Evolutionary conservation across 495 filamentous ascomycete genomes (phyloP).

Genomic region (Platismatia glauca): DNA sequence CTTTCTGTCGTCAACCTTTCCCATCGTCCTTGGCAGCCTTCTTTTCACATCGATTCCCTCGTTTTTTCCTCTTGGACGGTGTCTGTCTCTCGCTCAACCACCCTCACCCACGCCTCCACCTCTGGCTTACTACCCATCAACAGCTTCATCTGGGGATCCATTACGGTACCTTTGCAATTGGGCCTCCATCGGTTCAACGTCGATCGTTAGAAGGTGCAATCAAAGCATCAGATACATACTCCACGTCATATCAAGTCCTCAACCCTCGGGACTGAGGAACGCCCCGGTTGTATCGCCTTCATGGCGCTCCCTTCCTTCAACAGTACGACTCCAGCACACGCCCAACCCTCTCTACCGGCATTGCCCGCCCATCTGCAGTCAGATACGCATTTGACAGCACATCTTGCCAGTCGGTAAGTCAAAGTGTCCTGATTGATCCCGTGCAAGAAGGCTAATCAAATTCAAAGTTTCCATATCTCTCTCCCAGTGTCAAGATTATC

Average conservation of each 20-base stretch:
- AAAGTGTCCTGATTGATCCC: background rate
- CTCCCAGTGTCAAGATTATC: conserved; percentile 80
- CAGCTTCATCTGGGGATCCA: background rate
- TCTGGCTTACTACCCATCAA: background rate
- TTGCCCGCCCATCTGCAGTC: conserved; percentile 88
- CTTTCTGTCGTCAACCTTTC: background rate
- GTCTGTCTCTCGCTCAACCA: conserved; percentile 7
- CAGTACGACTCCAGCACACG: conserved; percentile 50
- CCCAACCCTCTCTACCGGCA: conserved; percentile 81
- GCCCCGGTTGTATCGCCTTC: conserved; percentile 7
- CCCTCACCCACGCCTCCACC: background rate
- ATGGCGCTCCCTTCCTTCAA: conserved; percentile 30
- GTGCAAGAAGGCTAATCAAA: background rate
- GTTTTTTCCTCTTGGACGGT: background rate
- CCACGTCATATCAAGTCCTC: background rate
- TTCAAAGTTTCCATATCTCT: conserved; percentile 65
- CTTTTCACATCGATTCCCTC: background rate
- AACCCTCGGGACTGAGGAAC: background rate
- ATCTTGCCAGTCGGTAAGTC: conserved; percentile 74
- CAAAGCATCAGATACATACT: background rate
- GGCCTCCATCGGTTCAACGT: background rate
- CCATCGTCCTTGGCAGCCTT: background rate
- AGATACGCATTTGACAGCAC: conserved; percentile 90
- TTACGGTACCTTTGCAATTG: background rate
- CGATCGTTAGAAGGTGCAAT: background rate